Conservation (phyloP, 768 basidiomycete genomes). For the Stropharia rugosoannulata region DNA sequence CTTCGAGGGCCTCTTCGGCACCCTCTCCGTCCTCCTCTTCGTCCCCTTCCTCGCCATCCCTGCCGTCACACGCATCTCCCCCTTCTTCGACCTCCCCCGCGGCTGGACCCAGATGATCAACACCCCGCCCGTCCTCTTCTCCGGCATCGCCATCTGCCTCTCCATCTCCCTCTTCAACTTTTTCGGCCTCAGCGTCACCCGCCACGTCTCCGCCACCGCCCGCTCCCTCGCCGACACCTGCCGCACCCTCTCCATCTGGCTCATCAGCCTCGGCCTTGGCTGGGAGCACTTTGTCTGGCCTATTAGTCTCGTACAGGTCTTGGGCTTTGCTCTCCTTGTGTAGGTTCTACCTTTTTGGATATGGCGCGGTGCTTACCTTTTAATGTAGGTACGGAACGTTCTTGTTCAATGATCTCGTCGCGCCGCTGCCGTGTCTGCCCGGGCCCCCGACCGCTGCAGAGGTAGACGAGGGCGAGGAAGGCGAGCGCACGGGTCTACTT, state of each 20-base stretch:
- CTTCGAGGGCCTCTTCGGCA: conserved; percentile 91
- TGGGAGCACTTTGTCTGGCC: conserved; percentile 90
- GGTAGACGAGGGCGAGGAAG: conserved; percentile 57
- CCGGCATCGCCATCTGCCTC: conserved; percentile 68
- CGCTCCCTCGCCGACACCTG: conserved; percentile 93
- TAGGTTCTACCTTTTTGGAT: conserved; percentile 42
- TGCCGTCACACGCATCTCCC: conserved; percentile 57
- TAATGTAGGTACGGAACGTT: conserved; percentile 84
- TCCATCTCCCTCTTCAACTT: conserved; percentile 85
- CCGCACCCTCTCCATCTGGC: conserved; percentile 95
- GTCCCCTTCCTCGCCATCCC: conserved; percentile 80
- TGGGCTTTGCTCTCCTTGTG: conserved; percentile 88
- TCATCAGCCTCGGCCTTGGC: conserved; percentile 83
- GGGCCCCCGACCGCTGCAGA: conserved; percentile 36
- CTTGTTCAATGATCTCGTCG: conserved; percentile 86
- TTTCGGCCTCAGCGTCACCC: conserved; percentile 91
- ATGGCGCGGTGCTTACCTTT: not conserved
- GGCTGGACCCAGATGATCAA: conserved; percentile 89
- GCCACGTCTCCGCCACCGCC: conserved; percentile 90
- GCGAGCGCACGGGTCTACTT: conserved; percentile 57
- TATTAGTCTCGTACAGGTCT: conserved; percentile 76
- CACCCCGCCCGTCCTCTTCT: conserved; percentile 69
- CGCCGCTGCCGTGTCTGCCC: conserved; percentile 60
- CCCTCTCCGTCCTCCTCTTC: conserved; percentile 71
- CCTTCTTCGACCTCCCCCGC: conserved; percentile 85